Base-by-base conservation (phyloP, 345 rosid species). In the Geranium brycei region DNA sequence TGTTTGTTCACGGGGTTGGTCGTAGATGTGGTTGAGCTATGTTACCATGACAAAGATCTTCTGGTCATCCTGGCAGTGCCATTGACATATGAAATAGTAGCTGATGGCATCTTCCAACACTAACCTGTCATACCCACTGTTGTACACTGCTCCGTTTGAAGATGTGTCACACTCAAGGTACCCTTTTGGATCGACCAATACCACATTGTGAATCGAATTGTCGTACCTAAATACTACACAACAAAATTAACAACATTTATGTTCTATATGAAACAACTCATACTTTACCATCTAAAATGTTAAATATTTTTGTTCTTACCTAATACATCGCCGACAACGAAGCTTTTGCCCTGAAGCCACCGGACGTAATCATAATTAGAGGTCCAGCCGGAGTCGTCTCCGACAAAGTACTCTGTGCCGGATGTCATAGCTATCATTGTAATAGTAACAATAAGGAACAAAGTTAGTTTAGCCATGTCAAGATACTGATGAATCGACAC, bases 351-450 rank as follows among this genome's bases (percentile, higher is more conserved):
- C 1, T 19, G 60, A 3, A 18, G n/a, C 60, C 70, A 67, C 3
- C 59, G 11, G 47, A 60, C 10, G 0, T 4, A 32, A 47, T 51
- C 31, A 17, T 32, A 64, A 19, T 51, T 5, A 18, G 12, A 7
- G 58, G 11, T 67, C 70, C 70, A 67, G n/a, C 68, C 59, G 2
- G 13, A 30, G 0, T 18, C 5, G 30, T 67, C 60, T 17, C 70
- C 70, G 12, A 68, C 71, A 0, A n/a, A 7, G 59, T 61, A 68
- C 3, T 62, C 13, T 17, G 64, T 18, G 1, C 60, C 71, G 53
- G 17, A 60, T n/a, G 63, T 62, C 2, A 23, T 0, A 23, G 28
- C 32, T 31, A 53, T 30, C 19, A n/a, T 1, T 8, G 66, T 2
- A 56, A 56, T 18, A 6, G 17, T 56, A 56, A 12, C 58, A 56